Evolutionary conservation across 805 yeast genomes (phyloP), one percentile per base, ranked within the genome.

Genomic region (Kuraishia ogatae): DNA sequence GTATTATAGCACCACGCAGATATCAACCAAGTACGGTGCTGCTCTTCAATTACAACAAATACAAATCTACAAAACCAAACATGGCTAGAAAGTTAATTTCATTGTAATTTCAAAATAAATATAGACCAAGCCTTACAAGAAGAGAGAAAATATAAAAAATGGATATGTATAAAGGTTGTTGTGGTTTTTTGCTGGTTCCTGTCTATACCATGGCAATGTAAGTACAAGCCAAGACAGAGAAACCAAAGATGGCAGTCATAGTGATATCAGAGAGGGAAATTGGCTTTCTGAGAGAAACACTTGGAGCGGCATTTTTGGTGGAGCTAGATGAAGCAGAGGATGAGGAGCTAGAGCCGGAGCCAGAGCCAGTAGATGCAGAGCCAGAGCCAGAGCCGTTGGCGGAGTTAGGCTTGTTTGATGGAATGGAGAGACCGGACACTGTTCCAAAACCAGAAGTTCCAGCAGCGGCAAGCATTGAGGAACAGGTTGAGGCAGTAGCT

Each of bases 391-490:
- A 57, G 39, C 62, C 61, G 50, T 67, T 57, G 23, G 59, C 58
- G 15, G 69, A 56, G 48, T 59, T 53, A 15, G 52, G 15, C 28
- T 24, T 59, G 39, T 60, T 65, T 39, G 74, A 56, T 55, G 68
- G 64, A 50, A 70, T 56, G 48, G 68, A 62, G 13, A 35, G 17
- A 53, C 72, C 78, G 50, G 80, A 65, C 56, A 84, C 75, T 28
- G 81, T 58, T 55, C 90, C 89, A 56, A 82, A 66, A 68, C 96
- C 96, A 53, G 79, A 77, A 57, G 78, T 58, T 67, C 96, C 96
- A 61, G 92, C 91, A 61, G 83, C 79, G 22, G 71, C 68, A 60
- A 89, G 67, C 61, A 77, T 73, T 52, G 87, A 74, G 20, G 82
- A 62, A 73, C 91, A 85, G 19, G 78, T 66, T 48, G 81, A 72